Evolutionary conservation across 176 grass and related monocot species (phyloP).

Genomic region (Zea mays): DNA sequence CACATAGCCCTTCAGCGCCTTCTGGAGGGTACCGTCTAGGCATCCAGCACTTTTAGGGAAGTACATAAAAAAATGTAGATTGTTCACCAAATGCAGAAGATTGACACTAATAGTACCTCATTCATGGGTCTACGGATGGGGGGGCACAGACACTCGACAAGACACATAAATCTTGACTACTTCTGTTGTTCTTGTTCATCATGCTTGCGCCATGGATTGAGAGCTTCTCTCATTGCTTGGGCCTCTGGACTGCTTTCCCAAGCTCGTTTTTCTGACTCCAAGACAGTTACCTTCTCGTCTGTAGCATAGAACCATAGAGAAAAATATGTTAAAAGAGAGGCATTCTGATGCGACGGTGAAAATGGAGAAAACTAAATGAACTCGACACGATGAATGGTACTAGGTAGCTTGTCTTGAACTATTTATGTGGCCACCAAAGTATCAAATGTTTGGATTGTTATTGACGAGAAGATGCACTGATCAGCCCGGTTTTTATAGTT

Average conservation of each 20-base stretch:
- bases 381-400: neutral
- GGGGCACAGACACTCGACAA: conserved; percentile 19
- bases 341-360: neutral
- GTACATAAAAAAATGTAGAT: neutral
- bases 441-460: too few relatives aligned
- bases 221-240: conserved; percentile 73
- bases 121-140: conserved; percentile 13
- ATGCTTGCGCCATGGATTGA: conserved; percentile 80
- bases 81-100: conserved; percentile 5
- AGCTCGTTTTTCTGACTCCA: conserved; percentile 86
- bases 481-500: too few relatives aligned
- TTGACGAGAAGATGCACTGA: too few relatives aligned
- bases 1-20: neutral
- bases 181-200: conserved; percentile 50
- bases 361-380: neutral
- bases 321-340: neutral
- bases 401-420: neutral
- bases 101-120: neutral
- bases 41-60: neutral
- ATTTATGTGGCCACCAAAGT: too few relatives aligned
- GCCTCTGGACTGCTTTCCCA: conserved; percentile 80
- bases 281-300: conserved; percentile 83
- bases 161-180: conserved; percentile 28
- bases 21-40: neutral
- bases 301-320: conserved; percentile 16